These are phyloP conservation scores for Backusella mclennaniae DNA, from an alignment of 192 early-diverging fungal species.

Conservation along the genomic window DNA sequence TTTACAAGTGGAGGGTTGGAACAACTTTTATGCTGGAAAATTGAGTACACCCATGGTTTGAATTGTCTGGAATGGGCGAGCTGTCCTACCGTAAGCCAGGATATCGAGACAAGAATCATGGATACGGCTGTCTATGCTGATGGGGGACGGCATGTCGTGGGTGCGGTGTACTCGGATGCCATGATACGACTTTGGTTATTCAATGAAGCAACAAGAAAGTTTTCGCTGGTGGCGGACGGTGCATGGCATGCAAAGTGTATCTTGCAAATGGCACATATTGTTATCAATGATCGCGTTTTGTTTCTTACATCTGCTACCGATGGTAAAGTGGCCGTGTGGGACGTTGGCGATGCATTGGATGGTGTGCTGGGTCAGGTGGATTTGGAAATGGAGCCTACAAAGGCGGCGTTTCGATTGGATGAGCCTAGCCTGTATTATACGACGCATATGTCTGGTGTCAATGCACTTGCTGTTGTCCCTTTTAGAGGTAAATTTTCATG, in stretches of 20 bases:
- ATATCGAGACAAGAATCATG: constrained; percentile 77
- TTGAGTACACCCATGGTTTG: constrained; percentile 28
- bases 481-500: constrained; percentile 8
- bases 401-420: constrained; percentile 17
- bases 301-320: constrained; percentile 58
- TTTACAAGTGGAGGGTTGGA: constrained; percentile 65
- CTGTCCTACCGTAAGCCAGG: constrained; percentile 46
- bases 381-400: constrained; percentile 17
- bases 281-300: constrained; percentile 37
- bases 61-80: constrained; percentile 48
- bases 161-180: constrained; percentile 74
- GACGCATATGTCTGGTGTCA: constrained; percentile 66
- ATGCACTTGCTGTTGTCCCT: constrained; percentile 51
- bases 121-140: constrained; percentile 50
- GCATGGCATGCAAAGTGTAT: constrained; percentile 65
- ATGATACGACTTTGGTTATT: constrained; percentile 60
- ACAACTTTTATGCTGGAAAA: constrained; percentile 64
- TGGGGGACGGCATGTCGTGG: constrained; percentile 52
- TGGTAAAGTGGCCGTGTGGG: constrained; percentile 53
- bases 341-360: constrained; percentile 32
- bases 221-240: constrained; percentile 48
- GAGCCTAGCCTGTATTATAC: constrained; percentile 33
- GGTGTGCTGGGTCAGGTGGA: constrained; percentile 11
- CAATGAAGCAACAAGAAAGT: constrained; percentile 46
- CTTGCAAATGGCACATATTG: constrained; percentile 48